Conservation (phyloP, 768 basidiomycete species). For the Boletus tomentosulus region DNA sequence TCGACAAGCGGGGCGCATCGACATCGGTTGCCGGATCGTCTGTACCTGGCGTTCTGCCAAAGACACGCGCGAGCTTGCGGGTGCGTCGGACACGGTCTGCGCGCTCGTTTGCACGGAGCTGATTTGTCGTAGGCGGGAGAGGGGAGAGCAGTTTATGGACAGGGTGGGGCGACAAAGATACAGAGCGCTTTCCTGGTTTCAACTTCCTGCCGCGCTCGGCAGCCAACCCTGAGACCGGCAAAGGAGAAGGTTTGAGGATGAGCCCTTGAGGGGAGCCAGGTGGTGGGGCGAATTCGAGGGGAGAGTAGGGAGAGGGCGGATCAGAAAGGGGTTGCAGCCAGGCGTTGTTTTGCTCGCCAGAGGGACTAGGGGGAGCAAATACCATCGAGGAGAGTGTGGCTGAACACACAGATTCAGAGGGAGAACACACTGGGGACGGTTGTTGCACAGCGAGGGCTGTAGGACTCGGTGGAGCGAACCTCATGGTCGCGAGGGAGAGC, state of each 20-base stretch:
- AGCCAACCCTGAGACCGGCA: conserved; percentile 44
- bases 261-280: conserved; percentile 3
- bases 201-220: conserved; percentile 33
- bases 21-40: conserved; percentile 29
- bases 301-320: conserved; percentile 29
- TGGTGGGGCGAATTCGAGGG: conserved; percentile 28
- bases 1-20: conserved; percentile 24
- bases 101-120: conserved; percentile 59
- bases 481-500: conserved; percentile 29
- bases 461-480: conserved; percentile 30
- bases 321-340: conserved; percentile 17
- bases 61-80: conserved; percentile 77
- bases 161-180: conserved; percentile 27
- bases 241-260: conserved; percentile 39
- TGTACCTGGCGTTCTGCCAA: conserved; percentile 61
- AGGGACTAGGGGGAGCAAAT: conserved; percentile 28
- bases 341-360: conserved; percentile 8
- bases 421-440: conserved; percentile 8
- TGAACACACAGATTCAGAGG: conserved; percentile 9
- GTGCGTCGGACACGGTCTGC: conserved; percentile 68
- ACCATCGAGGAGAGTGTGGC: conserved; percentile 25
- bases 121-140: conserved; percentile 64
- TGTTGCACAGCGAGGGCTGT: conserved; percentile 2
- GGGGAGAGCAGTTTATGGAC: conserved; percentile 9
- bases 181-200: conserved; percentile 24